A percentile compares a stretch with the other conserved stretches of the same genome.
phyloP scores from a whole-genome alignment of 1,139 yeast species.

The Hemisphaericaspora subhashii region DNA sequence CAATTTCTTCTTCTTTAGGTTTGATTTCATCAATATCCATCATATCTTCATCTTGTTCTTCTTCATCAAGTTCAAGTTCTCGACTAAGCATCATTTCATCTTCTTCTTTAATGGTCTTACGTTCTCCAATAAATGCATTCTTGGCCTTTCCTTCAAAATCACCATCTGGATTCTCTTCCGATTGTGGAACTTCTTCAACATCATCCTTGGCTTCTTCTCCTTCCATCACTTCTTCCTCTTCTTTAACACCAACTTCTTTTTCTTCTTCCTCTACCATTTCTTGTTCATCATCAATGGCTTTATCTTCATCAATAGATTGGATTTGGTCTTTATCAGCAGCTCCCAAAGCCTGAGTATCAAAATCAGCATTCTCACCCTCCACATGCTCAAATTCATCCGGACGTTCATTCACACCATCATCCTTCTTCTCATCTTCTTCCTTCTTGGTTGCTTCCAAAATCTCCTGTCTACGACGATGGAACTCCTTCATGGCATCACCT shows the following conservation, averaged over 20 bases:
- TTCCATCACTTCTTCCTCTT: slow-evolving; percentile 20
- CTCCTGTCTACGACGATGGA: slow-evolving; percentile 87
- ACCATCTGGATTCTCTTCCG: slow-evolving; percentile 30
- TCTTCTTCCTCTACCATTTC: slow-evolving; percentile 22
- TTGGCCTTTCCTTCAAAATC: slow-evolving; percentile 55
- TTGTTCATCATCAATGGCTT: slow-evolving; percentile 77
- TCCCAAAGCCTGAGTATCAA: slow-evolving; percentile 89
- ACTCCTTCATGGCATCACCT: slow-evolving; percentile 89
- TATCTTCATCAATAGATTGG: slow-evolving; percentile 75
- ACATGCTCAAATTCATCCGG: slow-evolving; percentile 93
- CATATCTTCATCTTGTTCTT: slow-evolving; percentile 30
- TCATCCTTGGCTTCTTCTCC: slow-evolving; percentile 23
- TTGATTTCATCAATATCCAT: slow-evolving; percentile 23
- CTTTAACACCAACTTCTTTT: slow-evolving; percentile 17
- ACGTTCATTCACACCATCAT: slow-evolving; percentile 53
- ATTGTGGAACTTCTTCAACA: slow-evolving; percentile 21
- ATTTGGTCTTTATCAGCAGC: slow-evolving; percentile 81
- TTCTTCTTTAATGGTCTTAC: slow-evolving; percentile 26
- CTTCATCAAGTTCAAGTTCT: slow-evolving; percentile 25
- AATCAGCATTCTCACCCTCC: slow-evolving; percentile 75
- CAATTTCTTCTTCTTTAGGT: slow-evolving; percentile 18
- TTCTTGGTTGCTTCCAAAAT: slow-evolving; percentile 65
- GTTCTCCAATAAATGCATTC: slow-evolving; percentile 54
- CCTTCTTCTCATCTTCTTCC: slow-evolving; percentile 37
- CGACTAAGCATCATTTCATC: slow-evolving; percentile 19